phyloP scores from a whole-genome alignment of 2,329 filamentous ascomycete species.

The Paradendryphiella salina region DNA sequence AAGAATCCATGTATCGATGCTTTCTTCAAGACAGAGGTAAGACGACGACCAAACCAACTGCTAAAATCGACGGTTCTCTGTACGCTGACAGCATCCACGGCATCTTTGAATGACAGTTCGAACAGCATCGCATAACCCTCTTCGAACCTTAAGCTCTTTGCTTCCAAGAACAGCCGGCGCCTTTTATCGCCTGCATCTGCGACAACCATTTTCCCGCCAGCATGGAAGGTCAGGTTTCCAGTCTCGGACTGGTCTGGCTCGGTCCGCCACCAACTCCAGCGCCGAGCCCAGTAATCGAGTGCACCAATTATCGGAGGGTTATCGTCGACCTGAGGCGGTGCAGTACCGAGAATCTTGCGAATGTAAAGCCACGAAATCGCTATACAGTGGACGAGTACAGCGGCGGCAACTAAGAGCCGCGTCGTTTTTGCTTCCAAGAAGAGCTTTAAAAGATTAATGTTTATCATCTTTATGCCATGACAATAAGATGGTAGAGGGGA shows the following conservation, averaged over 20 bases:
- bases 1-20: constrained; percentile 50
- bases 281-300: constrained; percentile 52
- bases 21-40: constrained; percentile 31
- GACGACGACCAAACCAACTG: constrained; percentile 30
- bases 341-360: constrained; percentile 21
- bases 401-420: too few relatives aligned
- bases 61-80: constrained; percentile 18
- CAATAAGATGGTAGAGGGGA: too few relatives aligned
- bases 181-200: constrained; percentile 51
- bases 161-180: constrained; percentile 53
- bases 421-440: too few relatives aligned
- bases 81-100: constrained; percentile 14
- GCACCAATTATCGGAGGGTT: constrained; percentile 51
- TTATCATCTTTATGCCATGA: too few relatives aligned
- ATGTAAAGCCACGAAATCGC: neutral
- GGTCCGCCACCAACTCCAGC: constrained; percentile 52
- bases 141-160: constrained; percentile 49
- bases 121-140: constrained; percentile 47
- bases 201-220: constrained; percentile 52
- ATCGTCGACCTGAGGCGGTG: constrained; percentile 25
- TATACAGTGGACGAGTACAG: too few relatives aligned
- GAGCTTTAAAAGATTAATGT: too few relatives aligned
- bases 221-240: constrained; percentile 56
- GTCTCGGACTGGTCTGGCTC: constrained; percentile 38
- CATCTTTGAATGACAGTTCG: constrained; percentile 21